Conservation (phyloP, 495 filamentous ascomycete species). For the Parachaetomium inaequale region DNA sequence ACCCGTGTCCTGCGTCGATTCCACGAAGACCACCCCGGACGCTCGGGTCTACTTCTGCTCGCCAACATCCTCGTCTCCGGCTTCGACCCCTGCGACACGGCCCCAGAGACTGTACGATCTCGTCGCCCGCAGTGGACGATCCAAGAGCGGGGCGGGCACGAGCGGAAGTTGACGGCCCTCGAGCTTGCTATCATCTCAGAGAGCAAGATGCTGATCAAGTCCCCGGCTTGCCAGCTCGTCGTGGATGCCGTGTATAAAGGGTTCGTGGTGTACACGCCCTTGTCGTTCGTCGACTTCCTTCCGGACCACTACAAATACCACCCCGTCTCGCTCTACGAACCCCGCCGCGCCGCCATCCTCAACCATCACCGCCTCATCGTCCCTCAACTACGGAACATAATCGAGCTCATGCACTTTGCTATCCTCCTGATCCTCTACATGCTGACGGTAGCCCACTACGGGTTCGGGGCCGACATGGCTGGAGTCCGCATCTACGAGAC, state of each 20-base stretch:
- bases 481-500: constrained; percentile 46
- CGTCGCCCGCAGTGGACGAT: constrained; percentile 44
- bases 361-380: constrained; percentile 67
- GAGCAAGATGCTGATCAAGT: constrained; percentile 56
- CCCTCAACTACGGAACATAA: constrained; percentile 54
- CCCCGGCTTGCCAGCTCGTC: constrained; percentile 56
- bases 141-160: constrained; percentile 46
- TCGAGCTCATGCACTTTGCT: constrained; percentile 58
- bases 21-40: constrained; percentile 56
- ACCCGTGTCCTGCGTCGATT: constrained; percentile 56
- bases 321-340: constrained; percentile 60
- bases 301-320: constrained; percentile 65
- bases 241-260: constrained; percentile 59
- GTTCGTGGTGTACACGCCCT: constrained; percentile 58
- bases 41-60: constrained; percentile 53
- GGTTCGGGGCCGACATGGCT: constrained; percentile 41
- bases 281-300: constrained; percentile 59
- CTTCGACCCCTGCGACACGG: constrained; percentile 61
- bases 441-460: constrained; percentile 50
- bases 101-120: constrained; percentile 47
- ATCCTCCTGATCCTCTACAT: constrained; percentile 55
- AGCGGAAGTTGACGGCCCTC: constrained; percentile 57
- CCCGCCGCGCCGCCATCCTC: constrained; percentile 53
- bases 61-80: constrained; percentile 60
- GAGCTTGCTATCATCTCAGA: constrained; percentile 63